These are phyloP conservation scores for Scutellaria galericulata DNA, from an alignment of 257 asterid species.

Conservation along the genomic window DNA sequence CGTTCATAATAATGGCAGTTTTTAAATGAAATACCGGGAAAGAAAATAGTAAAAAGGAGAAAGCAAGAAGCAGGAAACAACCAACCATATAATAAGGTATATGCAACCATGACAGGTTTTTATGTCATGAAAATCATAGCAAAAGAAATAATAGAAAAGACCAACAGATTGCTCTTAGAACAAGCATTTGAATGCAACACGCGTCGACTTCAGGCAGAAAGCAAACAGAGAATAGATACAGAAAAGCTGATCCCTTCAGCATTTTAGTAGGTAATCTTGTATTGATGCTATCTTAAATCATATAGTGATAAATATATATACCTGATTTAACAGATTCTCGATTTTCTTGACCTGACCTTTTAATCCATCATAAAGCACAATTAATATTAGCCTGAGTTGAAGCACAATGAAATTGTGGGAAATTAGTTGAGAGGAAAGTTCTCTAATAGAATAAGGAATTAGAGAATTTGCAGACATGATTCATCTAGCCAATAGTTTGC, in stretches of 20 bases:
- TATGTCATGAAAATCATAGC: background rate
- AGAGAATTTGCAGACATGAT: too few species aligned
- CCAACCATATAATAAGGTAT: slow-evolving; percentile 1
- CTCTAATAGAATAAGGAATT: too few species aligned
- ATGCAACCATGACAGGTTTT: background rate
- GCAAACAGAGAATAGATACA: background rate
- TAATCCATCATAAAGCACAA: too few species aligned
- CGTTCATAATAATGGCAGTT: slow-evolving; percentile 6
- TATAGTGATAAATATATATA: too few species aligned
- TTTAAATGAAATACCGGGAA: slow-evolving; percentile 20
- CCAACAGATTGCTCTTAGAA: background rate
- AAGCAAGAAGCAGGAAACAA: background rate
- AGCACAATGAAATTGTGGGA: too few species aligned
- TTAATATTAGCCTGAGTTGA: too few species aligned
- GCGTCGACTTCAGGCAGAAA: background rate
- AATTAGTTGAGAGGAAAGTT: too few species aligned
- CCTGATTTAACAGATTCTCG: too few species aligned
- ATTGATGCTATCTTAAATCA: too few species aligned
- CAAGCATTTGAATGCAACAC: background rate
- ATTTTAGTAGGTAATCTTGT: too few species aligned
- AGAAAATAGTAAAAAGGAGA: background rate
- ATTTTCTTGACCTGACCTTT: too few species aligned
- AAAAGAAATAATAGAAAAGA: background rate
- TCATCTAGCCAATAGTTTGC: too few species aligned
- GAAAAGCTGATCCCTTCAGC: background rate